Evolutionary conservation across 2,329 filamentous ascomycete genomes (phyloP), one percentile per base, ranked within the genome.

Genomic region (Colletotrichum truncatum): DNA sequence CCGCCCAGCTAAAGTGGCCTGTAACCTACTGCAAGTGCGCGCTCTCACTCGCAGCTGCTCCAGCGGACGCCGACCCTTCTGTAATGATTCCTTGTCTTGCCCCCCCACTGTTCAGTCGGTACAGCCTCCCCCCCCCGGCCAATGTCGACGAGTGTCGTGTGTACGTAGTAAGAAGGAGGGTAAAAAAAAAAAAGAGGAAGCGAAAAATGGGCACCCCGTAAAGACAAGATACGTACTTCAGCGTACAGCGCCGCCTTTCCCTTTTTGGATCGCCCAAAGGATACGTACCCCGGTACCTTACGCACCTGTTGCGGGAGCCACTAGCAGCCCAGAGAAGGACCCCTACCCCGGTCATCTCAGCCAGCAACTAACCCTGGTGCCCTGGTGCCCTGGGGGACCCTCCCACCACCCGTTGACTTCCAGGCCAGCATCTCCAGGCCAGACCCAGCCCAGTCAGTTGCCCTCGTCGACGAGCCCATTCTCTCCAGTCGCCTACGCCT

Each of bases 261-360:
- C 14, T 5, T 45, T 53, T 52, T 28, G 43, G 34, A 16, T 12
- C 18, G 14, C 36, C 21, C 28, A 45, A 36, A 51, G 12, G n/a
- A 26, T 41, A 51, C 32, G 55, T 30, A 51, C 23, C 12, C 3
- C 14, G 10, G n/a, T 43, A 16, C 23, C 23, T 41, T 3, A 7
- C 28, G 28, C 25, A 28, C 32, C 30, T 51, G 43, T 39, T 49
- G 26, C 57, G 32, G 39, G 48, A 48, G 62, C 62, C 62, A 65
- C 62, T 62, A 51, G 41, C 43, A 66, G 41, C 36, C 36, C 43
- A 55, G 49, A 23, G 49, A 62, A 55, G 49, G 41, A 66, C 49
- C 63, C 63, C 51, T 66, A 49, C 57, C 63, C 63, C 45, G 43
- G 57, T 66, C 57, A 32, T 43, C 51, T 51, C 45, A 66, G 57